Conservation (phyloP, 495 filamentous ascomycete genomes). For the Baudoinia panamericana region DNA sequence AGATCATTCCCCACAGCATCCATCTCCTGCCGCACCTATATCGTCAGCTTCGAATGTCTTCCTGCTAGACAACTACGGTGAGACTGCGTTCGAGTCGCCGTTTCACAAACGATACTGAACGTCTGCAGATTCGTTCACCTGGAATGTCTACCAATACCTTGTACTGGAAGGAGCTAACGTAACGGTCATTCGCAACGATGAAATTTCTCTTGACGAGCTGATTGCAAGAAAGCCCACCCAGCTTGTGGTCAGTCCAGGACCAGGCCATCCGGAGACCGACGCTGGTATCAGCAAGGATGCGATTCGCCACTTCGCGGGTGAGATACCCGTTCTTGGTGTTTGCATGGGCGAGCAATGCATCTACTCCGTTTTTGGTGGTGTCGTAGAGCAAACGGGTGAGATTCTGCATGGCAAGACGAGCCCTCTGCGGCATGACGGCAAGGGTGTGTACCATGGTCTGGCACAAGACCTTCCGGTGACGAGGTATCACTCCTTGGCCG, state of each 20-base stretch:
- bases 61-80: conserved; percentile 97
- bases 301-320: conserved; percentile 84
- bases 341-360: conserved; percentile 99
- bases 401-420: conserved; percentile 97
- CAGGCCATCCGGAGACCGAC: conserved; percentile 80
- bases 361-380: conserved; percentile 77
- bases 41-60: conserved; percentile 76
- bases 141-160: conserved; percentile 97
- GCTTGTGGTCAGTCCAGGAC: conserved; percentile 86
- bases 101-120: no score
- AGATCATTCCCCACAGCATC: conserved; percentile 77
- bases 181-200: conserved; percentile 81
- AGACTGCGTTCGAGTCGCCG: no score
- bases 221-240: conserved; percentile 76
- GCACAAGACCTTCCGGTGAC: conserved; percentile 73
- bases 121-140: conserved; percentile 98
- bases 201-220: conserved; percentile 72
- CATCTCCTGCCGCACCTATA: conserved; percentile 52
- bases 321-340: conserved; percentile 91
- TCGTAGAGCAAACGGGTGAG: conserved; percentile 85
- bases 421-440: conserved; percentile 69
- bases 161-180: conserved; percentile 85
- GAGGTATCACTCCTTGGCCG: conserved; percentile 90
- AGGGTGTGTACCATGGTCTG: conserved; percentile 72
- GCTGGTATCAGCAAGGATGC: conserved; percentile 85